phyloP scores from a whole-genome alignment of 2,329 filamentous ascomycete species.

The Colletotrichum filicis region DNA sequence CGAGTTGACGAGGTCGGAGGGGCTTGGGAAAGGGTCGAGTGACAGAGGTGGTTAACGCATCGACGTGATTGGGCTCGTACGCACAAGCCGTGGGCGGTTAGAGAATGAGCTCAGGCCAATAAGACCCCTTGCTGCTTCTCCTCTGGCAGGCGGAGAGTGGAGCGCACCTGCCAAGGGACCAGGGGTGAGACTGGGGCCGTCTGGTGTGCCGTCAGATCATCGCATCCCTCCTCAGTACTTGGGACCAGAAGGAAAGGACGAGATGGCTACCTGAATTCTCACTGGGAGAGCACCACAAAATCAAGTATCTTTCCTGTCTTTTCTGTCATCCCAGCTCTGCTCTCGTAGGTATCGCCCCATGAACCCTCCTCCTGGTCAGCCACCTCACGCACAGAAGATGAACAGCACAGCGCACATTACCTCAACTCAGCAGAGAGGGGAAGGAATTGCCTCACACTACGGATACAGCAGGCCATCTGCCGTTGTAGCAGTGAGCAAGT shows the following conservation, averaged over 20 bases:
- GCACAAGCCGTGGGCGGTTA: slow-evolving; percentile 50
- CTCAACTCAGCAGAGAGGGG: neutral
- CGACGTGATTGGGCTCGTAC: slow-evolving; percentile 42
- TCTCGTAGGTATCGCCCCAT: neutral
- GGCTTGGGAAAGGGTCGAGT: slow-evolving; percentile 42
- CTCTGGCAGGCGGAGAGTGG: slow-evolving; percentile 35
- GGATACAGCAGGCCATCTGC: neutral
- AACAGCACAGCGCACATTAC: neutral
- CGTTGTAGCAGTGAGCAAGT: neutral
- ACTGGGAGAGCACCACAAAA: too few relatives aligned
- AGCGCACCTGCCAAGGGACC: slow-evolving; percentile 26
- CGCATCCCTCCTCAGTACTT: neutral
- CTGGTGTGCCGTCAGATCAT: slow-evolving; percentile 35
- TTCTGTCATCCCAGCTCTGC: slow-evolving; percentile 12
- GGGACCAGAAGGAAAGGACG: neutral
- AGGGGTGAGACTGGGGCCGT: slow-evolving; percentile 31
- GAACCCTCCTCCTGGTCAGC: slow-evolving; percentile 6
- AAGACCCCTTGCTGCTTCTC: slow-evolving; percentile 40
- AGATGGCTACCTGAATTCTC: neutral
- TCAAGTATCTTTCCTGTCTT: slow-evolving; percentile 6
- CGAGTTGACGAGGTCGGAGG: neutral
- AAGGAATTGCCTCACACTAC: neutral
- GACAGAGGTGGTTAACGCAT: slow-evolving; percentile 24
- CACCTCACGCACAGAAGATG: neutral
- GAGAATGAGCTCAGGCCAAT: slow-evolving; percentile 47